Evolutionary conservation across 1,284 basidiomycete genomes (phyloP), one percentile per base, ranked within the genome.

Genomic region (Boletellus deceptivus): DNA sequence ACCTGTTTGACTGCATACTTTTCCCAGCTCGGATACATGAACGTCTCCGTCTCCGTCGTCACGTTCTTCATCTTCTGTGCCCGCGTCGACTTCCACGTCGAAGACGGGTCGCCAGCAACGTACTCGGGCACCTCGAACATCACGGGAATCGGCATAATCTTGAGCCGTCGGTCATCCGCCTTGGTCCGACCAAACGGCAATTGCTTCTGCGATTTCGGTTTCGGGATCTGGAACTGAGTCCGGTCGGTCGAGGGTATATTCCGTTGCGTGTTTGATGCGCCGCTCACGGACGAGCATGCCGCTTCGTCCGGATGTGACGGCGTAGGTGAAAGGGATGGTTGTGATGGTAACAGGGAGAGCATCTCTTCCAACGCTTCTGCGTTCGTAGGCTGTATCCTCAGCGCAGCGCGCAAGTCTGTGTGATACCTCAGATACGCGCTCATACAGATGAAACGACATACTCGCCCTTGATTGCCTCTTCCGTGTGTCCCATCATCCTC

Each of bases 391-490:
- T 86, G 84, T 4, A 85, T 60, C 52, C 71, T 25, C 25, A 87
- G 67, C 9, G 81, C 75, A 2, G 78, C 73, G 11, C 81, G 77
- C 4, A 86, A 64, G 62, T 87, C 84, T 85, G 53, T 18, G 40
- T 48, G 16, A 27, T 46, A 31, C 6, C 13, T 59, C 25, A 51
- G 31, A 40, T 25, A 35, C 25, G 25, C 25, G 25, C 25, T 25
- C 8, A 25, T 9, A 25, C 25, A 25, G 8, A 7, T 8, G 25
- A 25, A 25, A 75, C 17, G 25, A 29, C 16, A 39, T 3, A 47
- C 58, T 24, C 55, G 81, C 84, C 84, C 72, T 76, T 75, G 20
- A 80, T 74, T 1, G 84, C 84, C n/a, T 83, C 84, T n/a, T 79
- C 74, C 3, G 69, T 65, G 36, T 72, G 72, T 4, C 75, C 76